Conservation (phyloP, 2,329 filamentous ascomycete genomes). For the Clonostachys byssicola region DNA sequence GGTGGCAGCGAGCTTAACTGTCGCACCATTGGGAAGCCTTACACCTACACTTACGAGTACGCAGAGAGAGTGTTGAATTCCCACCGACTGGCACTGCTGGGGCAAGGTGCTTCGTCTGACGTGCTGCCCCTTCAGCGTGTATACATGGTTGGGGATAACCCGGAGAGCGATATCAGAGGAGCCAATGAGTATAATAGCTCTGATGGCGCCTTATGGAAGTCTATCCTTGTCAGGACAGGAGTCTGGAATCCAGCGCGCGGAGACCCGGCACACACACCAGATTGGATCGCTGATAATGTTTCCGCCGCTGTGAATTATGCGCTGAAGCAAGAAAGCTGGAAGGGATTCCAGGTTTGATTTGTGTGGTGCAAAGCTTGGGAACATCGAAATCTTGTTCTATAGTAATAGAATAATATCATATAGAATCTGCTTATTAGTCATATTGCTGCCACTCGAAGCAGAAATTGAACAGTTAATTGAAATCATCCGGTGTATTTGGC, state of each 20-base stretch:
- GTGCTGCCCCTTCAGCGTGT: conserved; percentile 29
- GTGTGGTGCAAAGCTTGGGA: no score
- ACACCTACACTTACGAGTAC: conserved; percentile 58
- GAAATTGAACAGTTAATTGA: no score
- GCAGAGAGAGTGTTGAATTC: conserved; percentile 52
- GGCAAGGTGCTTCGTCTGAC: not conserved
- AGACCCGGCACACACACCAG: conserved; percentile 47
- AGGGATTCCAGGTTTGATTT: no score
- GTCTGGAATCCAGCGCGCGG: conserved; percentile 34
- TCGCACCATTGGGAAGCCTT: conserved; percentile 63
- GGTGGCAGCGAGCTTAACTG: conserved; percentile 41
- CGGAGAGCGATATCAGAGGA: conserved; percentile 65
- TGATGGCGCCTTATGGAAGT: conserved; percentile 56
- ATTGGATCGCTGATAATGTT: conserved; percentile 56
- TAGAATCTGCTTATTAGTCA: no score
- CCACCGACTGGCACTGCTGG: not conserved
- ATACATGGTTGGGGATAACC: conserved; percentile 72
- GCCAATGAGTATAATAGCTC: conserved; percentile 58
- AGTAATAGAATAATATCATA: no score
- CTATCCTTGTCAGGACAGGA: conserved; percentile 64
- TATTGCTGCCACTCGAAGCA: no score
- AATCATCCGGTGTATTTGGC: no score
- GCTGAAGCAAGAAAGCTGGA: conserved; percentile 17
- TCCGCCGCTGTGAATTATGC: conserved; percentile 62
- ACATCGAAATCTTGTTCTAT: no score